Conservation (phyloP, 1,284 basidiomycete genomes). For the Ceratobasidium papillatum region DNA sequence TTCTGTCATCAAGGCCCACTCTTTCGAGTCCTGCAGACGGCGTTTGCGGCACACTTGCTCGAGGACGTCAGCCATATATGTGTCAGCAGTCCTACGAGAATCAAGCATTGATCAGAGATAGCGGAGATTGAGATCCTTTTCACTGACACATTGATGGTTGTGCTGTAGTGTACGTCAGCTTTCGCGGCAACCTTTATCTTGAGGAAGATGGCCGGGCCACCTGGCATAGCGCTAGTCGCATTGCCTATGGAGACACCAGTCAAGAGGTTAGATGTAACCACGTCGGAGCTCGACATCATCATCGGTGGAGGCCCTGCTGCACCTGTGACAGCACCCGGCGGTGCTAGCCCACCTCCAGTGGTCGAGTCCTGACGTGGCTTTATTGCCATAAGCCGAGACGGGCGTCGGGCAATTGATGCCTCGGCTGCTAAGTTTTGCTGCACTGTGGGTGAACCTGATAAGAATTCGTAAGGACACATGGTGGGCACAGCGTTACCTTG, state of each 20-base stretch:
- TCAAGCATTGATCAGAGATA: constrained; percentile 14
- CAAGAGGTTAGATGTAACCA: constrained; percentile 58
- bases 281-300: constrained; percentile 51
- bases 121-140: constrained; percentile 21
- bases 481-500: constrained; percentile 67
- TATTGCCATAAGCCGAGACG: constrained; percentile 70
- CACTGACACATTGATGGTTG: constrained; percentile 86
- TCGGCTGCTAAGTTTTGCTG: constrained; percentile 84
- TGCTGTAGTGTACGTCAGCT: constrained; percentile 83
- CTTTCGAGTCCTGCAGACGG: constrained; percentile 74
- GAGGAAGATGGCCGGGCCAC: constrained; percentile 79
- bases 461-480: not conserved
- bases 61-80: constrained; percentile 96
- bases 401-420: constrained; percentile 77
- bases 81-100: constrained; percentile 78
- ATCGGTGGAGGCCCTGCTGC: constrained; percentile 52
- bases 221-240: constrained; percentile 58
- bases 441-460: constrained; percentile 58
- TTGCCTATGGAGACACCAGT: constrained; percentile 63
- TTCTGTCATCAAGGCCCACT: constrained; percentile 84
- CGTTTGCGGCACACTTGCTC: constrained; percentile 83
- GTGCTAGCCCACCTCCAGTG: constrained; percentile 50
- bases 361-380: constrained; percentile 54
- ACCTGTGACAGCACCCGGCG: constrained; percentile 47
- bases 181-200: constrained; percentile 80